A percentile compares a stretch with the other conserved stretches of the same genome.
Conservation (phyloP, 176 grass and related monocot species). For the Elaeis guineensis region DNA sequence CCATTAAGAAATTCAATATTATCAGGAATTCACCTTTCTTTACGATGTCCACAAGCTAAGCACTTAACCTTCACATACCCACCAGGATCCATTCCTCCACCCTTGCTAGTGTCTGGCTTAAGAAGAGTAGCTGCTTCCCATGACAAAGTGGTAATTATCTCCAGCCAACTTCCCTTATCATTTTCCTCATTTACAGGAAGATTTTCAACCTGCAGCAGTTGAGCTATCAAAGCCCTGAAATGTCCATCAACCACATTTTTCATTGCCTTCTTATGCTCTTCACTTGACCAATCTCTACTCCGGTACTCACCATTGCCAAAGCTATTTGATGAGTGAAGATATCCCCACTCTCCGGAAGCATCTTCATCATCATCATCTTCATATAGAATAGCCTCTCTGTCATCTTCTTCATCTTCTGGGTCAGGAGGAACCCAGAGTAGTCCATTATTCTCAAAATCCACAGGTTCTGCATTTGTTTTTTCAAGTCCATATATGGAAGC, state of each 20-base stretch:
- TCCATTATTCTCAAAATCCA: slow-evolving; percentile 81
- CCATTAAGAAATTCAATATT: no score
- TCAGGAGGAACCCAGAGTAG: slow-evolving; percentile 83
- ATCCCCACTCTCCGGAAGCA: slow-evolving; percentile 24
- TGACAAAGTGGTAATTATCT: slow-evolving; percentile 75
- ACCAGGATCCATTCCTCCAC: slow-evolving; percentile 85
- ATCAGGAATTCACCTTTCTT: slow-evolving; percentile 55
- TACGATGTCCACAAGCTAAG: slow-evolving; percentile 61
- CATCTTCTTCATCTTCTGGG: slow-evolving; percentile 75
- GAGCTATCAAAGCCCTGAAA: slow-evolving; percentile 81
- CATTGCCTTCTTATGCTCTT: slow-evolving; percentile 76
- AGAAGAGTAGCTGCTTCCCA: slow-evolving; percentile 88
- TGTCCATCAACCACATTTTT: slow-evolving; percentile 78
- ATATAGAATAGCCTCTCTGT: slow-evolving; percentile 37
- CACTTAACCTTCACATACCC: slow-evolving; percentile 94
- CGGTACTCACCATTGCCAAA: slow-evolving; percentile 49
- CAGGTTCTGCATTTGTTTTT: slow-evolving; percentile 39
- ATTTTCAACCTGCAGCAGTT: slow-evolving; percentile 75
- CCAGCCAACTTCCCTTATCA: slow-evolving; percentile 71
- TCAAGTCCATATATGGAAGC: slow-evolving; percentile 74
- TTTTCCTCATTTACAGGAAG: slow-evolving; percentile 39
- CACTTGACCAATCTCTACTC: slow-evolving; percentile 41
- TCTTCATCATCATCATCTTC: slow-evolving; percentile 26
- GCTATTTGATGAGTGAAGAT: slow-evolving; percentile 51
- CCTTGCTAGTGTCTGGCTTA: slow-evolving; percentile 68